Evolutionary conservation across 2,329 filamentous ascomycete species (phyloP), one percentile per base, ranked within the genome.

Genomic region (Phoma sp.): DNA sequence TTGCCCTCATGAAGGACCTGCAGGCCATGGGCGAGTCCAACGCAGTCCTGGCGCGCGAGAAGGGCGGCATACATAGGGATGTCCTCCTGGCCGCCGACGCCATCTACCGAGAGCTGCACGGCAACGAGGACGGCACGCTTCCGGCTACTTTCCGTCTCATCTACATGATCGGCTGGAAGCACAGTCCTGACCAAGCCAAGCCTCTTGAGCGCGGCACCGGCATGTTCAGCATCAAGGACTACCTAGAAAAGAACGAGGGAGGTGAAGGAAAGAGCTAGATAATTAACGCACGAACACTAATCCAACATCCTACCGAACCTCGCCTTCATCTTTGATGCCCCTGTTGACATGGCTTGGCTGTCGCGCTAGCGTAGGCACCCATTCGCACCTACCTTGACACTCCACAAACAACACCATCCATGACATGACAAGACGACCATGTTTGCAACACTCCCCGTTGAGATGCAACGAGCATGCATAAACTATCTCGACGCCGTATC

Each of bases 121-220:
- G 91, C 17, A 92, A 96, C 44, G 67, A 77, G 40, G 77, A 80
- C 68, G 89, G 85, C 19, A 85, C 80, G 2, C 63, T 82, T 2
- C 95, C 95, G 0, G 95, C 95, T 1, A 99, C 95, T 0, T 99
- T 97, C 72, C 85, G 95, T 64, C 84, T 96, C 65, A 97, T 99
- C 58, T 96, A 95, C 76, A 97, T 98, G 93, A 99, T 99, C 76
- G 95, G 95, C 0, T 99, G 95, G 95, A 96, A 94, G 73, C 90
- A 93, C 63, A 88, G 90, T 2, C 83, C 84, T 27, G 85, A 88
- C 48, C 93, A 98, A 77, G 82, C 88, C 2, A 82, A 94, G 76
- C 93, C 95, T 5, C 78, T 98, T 54, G 78, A 88, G 62, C 85
- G 95, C 63, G 95, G 95, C 0, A 96, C 89, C 61, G 95, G 91